Conservation (phyloP, 1,139 yeast species). For the Yamadazyma dushanensis region DNA sequence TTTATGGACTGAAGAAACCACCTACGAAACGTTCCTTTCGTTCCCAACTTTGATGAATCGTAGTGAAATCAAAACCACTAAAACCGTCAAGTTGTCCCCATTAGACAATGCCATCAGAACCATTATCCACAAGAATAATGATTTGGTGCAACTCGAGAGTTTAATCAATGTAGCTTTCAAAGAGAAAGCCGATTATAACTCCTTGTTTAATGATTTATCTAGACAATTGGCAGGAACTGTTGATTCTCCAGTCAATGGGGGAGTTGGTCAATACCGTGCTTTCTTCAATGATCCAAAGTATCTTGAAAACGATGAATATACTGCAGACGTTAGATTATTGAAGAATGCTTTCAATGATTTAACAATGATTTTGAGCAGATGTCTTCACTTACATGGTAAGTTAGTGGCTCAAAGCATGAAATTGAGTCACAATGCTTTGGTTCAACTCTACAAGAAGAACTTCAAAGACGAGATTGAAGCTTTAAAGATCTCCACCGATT, state of each 20-base stretch:
- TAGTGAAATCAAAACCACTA: slow-evolving; percentile 61
- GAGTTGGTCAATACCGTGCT: slow-evolving; percentile 78
- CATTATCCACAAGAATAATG: slow-evolving; percentile 67
- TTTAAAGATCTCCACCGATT: slow-evolving; percentile 37
- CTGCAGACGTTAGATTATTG: slow-evolving; percentile 49
- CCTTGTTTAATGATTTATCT: slow-evolving; percentile 66
- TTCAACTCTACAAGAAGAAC: slow-evolving; percentile 64
- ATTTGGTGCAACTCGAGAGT: slow-evolving; percentile 67
- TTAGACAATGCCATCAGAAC: slow-evolving; percentile 78
- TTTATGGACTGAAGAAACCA: slow-evolving; percentile 86
- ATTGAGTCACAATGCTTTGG: slow-evolving; percentile 66
- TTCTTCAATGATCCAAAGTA: slow-evolving; percentile 54
- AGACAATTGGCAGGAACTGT: slow-evolving; percentile 85
- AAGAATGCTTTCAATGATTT: slow-evolving; percentile 69
- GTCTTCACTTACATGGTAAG: slow-evolving; percentile 68
- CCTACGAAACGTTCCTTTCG: slow-evolving; percentile 70
- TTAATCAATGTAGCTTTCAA: slow-evolving; percentile 56
- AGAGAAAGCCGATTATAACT: slow-evolving; percentile 50
- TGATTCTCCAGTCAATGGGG: slow-evolving; percentile 92
- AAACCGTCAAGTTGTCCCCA: slow-evolving; percentile 74
- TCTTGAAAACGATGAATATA: slow-evolving; percentile 41
- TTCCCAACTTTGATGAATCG: slow-evolving; percentile 91
- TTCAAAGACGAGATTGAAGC: slow-evolving; percentile 63
- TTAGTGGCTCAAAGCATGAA: slow-evolving; percentile 59
- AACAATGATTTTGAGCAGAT: slow-evolving; percentile 62